Base-by-base conservation (phyloP, 148 eudicot genomes). In the Simmondsia chinensis region DNA sequence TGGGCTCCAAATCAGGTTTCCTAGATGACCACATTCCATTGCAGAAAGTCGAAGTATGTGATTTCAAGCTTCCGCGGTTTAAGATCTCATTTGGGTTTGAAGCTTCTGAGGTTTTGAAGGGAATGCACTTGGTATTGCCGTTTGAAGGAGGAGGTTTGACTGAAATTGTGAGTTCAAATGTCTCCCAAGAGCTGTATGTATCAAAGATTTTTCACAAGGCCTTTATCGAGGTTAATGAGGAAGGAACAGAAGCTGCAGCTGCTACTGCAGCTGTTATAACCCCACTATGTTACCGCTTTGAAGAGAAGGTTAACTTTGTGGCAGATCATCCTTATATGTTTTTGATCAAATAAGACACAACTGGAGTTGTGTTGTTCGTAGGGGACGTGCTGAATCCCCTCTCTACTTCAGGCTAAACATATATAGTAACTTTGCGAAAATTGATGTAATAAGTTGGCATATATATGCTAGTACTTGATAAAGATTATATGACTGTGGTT, bases 161-260 rank as follows among this genome's bases (percentile, higher is more conserved):
- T 2, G 83, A 66, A 59, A 80, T 80, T 72, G 80, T 73, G 19
- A 72, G 60, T 37, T 63, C 76, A 0, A 28, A 59, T 18, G 24
- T 21, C 6, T 72, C 76, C 22, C 17, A 48, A 20, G 50, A 64
- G 22, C 66, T 73, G 0, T 54, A 42, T 28, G 83, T 80, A 33
- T 80, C 87, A 1, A 64, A 56, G 38, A 61, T 80, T 37, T 73
- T 72, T 19, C 87, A 80, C n/a, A 80, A 76, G 50, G 72, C 87
- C 6, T 76, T 72, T 37, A 61, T 80, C 21, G 87, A 80, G 56
- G 83, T 80, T 5, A 76, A 80, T 21, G 87, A 80, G 45, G 83
- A 76, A 76, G 87, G 87, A 9, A 80, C 83, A 3, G 80, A 76
- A 56, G 87, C 87, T 29, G 83, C 83, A 15, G 76, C 83, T 36